A percentile compares a stretch with the other conserved stretches of the same genome.
Evolutionary conservation across 2,329 filamentous ascomycete genomes (phyloP).

Genomic region (Trichoderma sp.): DNA sequence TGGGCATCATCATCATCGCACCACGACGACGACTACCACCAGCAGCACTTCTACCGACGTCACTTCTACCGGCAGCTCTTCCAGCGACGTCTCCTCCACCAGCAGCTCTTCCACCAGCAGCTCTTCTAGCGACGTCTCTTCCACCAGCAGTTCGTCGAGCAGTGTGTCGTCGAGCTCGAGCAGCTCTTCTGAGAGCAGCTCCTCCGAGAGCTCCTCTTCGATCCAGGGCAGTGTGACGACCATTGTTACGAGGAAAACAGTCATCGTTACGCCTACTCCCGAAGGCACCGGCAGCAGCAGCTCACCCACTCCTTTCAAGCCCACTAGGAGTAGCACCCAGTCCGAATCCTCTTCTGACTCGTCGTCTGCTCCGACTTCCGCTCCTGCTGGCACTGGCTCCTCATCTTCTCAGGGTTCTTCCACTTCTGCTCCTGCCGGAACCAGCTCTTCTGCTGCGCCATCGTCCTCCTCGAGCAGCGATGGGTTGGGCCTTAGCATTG

Average conservation of each 20-base stretch:
- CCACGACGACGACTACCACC: neutral
- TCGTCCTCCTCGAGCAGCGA: neutral
- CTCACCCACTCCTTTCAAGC: conserved; percentile 24
- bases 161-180: neutral
- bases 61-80: neutral
- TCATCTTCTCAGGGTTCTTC: neutral
- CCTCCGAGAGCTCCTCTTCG: neutral
- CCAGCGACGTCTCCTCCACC: neutral
- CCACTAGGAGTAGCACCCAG: neutral
- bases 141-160: neutral
- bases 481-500: neutral
- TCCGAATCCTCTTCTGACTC: conserved; percentile 12
- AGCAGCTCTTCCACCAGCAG: neutral
- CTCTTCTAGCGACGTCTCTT: neutral
- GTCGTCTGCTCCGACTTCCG: neutral
- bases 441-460: neutral
- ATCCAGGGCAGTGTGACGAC: conserved; percentile 9
- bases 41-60: neutral
- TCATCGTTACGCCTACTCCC: conserved; percentile 13
- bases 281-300: neutral
- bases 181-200: neutral
- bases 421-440: neutral
- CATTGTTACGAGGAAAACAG: conserved; percentile 5
- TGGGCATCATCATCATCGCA: neutral
- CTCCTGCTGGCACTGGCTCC: neutral